Conservation (phyloP, 495 filamentous ascomycete species). For the Aspergillus funiculosus region DNA sequence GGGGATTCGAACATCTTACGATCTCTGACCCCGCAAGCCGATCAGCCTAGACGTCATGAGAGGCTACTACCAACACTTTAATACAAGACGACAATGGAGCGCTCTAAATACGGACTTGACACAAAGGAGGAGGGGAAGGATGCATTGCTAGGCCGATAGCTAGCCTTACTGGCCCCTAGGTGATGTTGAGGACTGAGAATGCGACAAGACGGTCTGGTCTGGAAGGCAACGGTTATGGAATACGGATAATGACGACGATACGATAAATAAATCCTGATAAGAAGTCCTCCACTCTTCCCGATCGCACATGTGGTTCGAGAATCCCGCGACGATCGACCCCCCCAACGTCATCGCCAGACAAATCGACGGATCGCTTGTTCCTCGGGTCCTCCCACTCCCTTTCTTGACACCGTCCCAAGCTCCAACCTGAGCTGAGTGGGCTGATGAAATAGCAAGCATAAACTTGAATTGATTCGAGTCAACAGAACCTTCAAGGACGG, state of each 20-base stretch:
- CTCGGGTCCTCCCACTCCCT: neutral
- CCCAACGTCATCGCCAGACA: conserved; percentile 2
- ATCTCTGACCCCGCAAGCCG: conserved; percentile 12
- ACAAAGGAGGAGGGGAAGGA: neutral
- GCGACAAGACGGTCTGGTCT: too few relatives aligned
- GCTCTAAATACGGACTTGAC: neutral
- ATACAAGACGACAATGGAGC: neutral
- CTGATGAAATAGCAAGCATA: too few relatives aligned
- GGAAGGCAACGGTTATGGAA: too few relatives aligned
- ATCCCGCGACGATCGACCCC: neutral
- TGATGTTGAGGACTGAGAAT: too few relatives aligned
- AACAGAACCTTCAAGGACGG: neutral
- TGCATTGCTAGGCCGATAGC: too few relatives aligned
- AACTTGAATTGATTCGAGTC: too few relatives aligned
- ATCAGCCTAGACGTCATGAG: neutral
- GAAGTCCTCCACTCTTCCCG: neutral
- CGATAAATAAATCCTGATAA: neutral
- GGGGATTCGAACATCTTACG: too few relatives aligned
- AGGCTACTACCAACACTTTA: too few relatives aligned
- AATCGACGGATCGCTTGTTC: neutral
- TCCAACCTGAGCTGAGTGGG: too few relatives aligned
- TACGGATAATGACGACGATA: neutral
- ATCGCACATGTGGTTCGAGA: neutral
- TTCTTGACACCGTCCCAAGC: neutral
- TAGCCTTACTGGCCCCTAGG: too few relatives aligned